Evolutionary conservation across 2,329 filamentous ascomycete genomes (phyloP), one percentile per base, ranked within the genome.

Genomic region (Venturia carpophila): DNA sequence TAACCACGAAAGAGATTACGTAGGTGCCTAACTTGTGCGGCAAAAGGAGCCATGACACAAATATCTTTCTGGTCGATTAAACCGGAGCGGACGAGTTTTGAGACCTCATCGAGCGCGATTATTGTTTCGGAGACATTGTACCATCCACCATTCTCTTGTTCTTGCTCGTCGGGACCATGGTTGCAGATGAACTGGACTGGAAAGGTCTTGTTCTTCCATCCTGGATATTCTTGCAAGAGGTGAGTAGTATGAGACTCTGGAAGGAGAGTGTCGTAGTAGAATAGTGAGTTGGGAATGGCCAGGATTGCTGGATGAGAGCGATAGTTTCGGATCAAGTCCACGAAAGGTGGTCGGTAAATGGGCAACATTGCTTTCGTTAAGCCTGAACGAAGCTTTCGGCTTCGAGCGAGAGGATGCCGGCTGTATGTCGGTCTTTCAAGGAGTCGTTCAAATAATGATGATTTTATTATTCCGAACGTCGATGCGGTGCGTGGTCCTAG

Each of bases 291-390:
- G 2, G 78, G 76, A 5, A 78, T 71, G 17, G 73, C 73, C 34
- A 80, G 72, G 64, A 80, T 79, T 30, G 78, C 73, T 6, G 76
- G 75, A 64, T 80, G 78, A 45, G 78, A 79, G 64, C 79, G 76
- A 69, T 80, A 80, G 68, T 80, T 80, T 37, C 77, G 73, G 19
- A 75, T 74, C 0, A 80, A 71, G 62, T 79, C 77, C 42, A 74
- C 71, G 67, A 80, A 80, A 1, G 78, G 73, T n/a, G 78, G 76
- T 34, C 74, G 74, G 37, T 71, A 69, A 34, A 79, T 76, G 43
- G 77, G 78, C 5, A 77, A 69, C 73, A 77, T 75, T 10, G 67
- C 66, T 52, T 67, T 67, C 27, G 68, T 71, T 41, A 75, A 68
- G 7, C 73, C 69, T 17, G 72, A 68, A 11, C 65, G 64, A 0